A percentile compares a stretch with the other conserved stretches of the same genome.
These are phyloP conservation scores for Penicillium sp. DNA, from an alignment of 2,329 filamentous ascomycete genomes.

Conservation along the genomic window DNA sequence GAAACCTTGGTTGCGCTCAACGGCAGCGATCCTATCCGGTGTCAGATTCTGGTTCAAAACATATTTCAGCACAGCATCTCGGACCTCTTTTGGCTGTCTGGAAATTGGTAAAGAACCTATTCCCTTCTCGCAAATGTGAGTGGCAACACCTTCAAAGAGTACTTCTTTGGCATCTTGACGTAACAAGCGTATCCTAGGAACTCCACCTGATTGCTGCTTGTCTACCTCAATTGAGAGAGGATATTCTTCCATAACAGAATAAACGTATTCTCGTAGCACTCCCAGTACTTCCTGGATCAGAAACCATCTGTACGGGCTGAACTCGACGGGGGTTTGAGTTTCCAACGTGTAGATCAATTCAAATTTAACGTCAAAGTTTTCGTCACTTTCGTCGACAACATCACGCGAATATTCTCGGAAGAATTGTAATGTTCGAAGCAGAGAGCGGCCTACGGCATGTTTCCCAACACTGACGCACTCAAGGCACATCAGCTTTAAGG, in stretches of 20 bases:
- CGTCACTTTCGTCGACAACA: constrained; percentile 65
- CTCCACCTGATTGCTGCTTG: too few species aligned
- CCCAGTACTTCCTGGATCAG: constrained; percentile 55
- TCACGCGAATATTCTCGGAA: constrained; percentile 44
- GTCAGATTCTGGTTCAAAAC: too few species aligned
- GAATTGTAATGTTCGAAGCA: constrained; percentile 12
- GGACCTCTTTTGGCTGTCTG: too few species aligned
- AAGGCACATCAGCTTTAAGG: constrained; percentile 61
- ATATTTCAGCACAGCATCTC: too few species aligned
- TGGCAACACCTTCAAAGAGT: too few species aligned
- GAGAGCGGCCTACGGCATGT: constrained; percentile 4
- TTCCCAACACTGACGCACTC: constrained; percentile 40
- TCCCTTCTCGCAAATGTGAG: too few species aligned
- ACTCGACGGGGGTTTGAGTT: constrained; percentile 49
- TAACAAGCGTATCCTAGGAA: too few species aligned
- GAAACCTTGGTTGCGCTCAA: constrained; percentile 35
- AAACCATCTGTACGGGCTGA: constrained; percentile 56
- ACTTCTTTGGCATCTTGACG: too few species aligned
- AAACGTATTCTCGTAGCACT: constrained; percentile 27
- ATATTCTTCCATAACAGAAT: too few species aligned
- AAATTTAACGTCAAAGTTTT: constrained; percentile 60
- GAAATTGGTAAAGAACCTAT: too few species aligned
- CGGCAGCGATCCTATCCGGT: too few species aligned
- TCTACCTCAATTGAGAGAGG: too few species aligned
- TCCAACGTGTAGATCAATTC: constrained; percentile 65